Base-by-base conservation (phyloP, 2,329 filamentous ascomycete genomes). In the Colletotrichum tofieldiae region DNA sequence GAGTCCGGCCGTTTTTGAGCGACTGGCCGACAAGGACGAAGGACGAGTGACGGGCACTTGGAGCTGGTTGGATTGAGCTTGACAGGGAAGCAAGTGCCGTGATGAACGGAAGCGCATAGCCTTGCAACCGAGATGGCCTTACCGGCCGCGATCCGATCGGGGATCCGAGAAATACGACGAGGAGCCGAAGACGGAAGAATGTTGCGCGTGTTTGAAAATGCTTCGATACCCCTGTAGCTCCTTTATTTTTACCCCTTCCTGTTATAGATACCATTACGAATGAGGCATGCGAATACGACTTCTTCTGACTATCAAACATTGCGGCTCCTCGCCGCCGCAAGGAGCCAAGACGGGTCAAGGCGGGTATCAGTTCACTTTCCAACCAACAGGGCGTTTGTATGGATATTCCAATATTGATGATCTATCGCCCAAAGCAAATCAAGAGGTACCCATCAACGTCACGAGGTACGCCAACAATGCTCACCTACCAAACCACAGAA, bases 1-100 rank as follows among this genome's bases (percentile, higher is more conserved):
- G 29, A 87, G 83, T 14, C 80, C 84, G 1, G 76, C 78, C 5
- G 85, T 83, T 1, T 90, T 89, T 77, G 79, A 84, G 72, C 76
- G 78, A 75, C 76, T 89, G 58, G 87, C 67, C 7, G n/a, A 71
- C 11, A 86, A 82, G 69, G 83, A 81, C 1, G 81, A 85, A 69
- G 82, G 78, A 20, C 79, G 83, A 72, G 86, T 83, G 1, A 43
- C 70, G 35, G 79, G 80, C 51, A 80, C 75, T 29, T 84, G 82
- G 82, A 76, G 78, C 32, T 84, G 81, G 80, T 26, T 83, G 63
- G 47, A 67, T 23, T 71, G 37, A 71, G 14, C 35, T 11, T 5
- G 5, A 5, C 9, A 26, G 2, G 11, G 2, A 37, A 9, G 8
- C 35, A 37, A 37, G 35, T 9, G 35, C 14, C 59, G 20, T 18